phyloP scores from a whole-genome alignment of 2,329 filamentous ascomycete species.

The Penicillium sp. region DNA sequence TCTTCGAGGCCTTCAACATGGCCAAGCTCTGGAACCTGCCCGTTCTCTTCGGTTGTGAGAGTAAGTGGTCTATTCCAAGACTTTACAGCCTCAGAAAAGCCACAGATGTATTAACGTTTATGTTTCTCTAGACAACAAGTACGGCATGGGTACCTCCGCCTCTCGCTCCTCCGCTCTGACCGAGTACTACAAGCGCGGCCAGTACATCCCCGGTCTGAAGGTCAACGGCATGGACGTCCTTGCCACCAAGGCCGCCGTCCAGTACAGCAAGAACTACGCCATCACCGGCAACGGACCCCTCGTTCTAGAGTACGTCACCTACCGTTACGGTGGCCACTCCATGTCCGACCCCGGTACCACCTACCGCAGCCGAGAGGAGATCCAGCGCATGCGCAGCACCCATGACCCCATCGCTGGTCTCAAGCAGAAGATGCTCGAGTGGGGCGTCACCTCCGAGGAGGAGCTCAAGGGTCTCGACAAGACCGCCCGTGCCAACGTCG shows the following conservation, averaged over 20 bases:
- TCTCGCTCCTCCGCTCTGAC: slow-evolving; percentile 88
- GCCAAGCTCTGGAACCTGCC: slow-evolving; percentile 98
- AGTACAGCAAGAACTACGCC: slow-evolving; percentile 86
- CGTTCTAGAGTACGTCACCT: slow-evolving; percentile 97
- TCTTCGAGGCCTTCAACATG: slow-evolving; percentile 99
- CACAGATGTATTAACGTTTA: not conserved
- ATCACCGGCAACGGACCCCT: slow-evolving; percentile 77
- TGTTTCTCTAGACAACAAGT: slow-evolving; percentile 72
- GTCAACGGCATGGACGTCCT: slow-evolving; percentile 99
- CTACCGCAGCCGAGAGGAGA: slow-evolving; percentile 98
- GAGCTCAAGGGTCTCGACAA: slow-evolving; percentile 96
- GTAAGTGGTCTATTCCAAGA: slow-evolving; percentile 48
- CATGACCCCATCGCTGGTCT: slow-evolving; percentile 96
- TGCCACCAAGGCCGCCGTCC: slow-evolving; percentile 89
- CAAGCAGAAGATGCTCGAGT: slow-evolving; percentile 96
- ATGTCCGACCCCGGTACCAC: slow-evolving; percentile 99
- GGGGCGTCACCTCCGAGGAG: slow-evolving; percentile 81
- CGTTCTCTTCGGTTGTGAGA: slow-evolving; percentile 94
- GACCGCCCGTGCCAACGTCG: slow-evolving; percentile 74
- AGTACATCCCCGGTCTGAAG: slow-evolving; percentile 98
- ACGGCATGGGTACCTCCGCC: slow-evolving; percentile 97
- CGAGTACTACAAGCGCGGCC: slow-evolving; percentile 99
- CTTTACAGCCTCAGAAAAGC: not conserved
- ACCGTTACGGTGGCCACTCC: slow-evolving; percentile 98
- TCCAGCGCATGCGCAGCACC: slow-evolving; percentile 98